These are phyloP conservation scores for Trematosphaeria pertusa DNA, from an alignment of 2,329 filamentous ascomycete species.

Conservation along the genomic window DNA sequence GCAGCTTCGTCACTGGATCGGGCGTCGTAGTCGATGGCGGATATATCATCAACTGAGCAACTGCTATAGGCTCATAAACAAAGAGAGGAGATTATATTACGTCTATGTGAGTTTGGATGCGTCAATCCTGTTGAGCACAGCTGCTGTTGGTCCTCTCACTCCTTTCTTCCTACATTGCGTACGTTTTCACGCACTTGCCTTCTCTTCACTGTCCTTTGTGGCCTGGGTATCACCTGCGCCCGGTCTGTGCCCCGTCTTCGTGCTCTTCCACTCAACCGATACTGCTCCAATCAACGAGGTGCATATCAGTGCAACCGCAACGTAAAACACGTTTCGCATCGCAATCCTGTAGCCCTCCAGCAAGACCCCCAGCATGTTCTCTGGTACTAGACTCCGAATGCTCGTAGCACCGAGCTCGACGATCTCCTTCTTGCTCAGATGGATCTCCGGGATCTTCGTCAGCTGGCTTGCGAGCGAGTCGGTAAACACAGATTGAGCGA, in stretches of 20 bases:
- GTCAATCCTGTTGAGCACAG: no score
- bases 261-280: slow-evolving; percentile 19
- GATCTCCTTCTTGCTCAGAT: slow-evolving; percentile 13
- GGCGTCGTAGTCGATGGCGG: slow-evolving; percentile 57
- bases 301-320: slow-evolving; percentile 15
- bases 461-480: slow-evolving; percentile 27
- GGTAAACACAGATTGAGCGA: slow-evolving; percentile 51
- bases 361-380: slow-evolving; percentile 6
- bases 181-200: slow-evolving; percentile 1
- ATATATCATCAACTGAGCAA: slow-evolving; percentile 34
- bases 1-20: slow-evolving; percentile 61
- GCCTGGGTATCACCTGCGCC: background rate
- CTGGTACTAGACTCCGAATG: slow-evolving; percentile 20
- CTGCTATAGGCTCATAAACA: background rate
- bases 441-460: slow-evolving; percentile 27
- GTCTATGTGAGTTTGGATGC: no score
- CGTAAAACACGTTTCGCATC: slow-evolving; percentile 16
- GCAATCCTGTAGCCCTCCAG: slow-evolving; percentile 16
- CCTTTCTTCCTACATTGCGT: background rate
- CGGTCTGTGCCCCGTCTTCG: slow-evolving; percentile 11
- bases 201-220: slow-evolving; percentile 1
- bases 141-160: no score
- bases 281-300: slow-evolving; percentile 15
- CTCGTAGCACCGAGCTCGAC: slow-evolving; percentile 23
- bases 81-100: background rate